phyloP scores from a whole-genome alignment of 345 rosid genomes.

The Mercurialis annua region DNA sequence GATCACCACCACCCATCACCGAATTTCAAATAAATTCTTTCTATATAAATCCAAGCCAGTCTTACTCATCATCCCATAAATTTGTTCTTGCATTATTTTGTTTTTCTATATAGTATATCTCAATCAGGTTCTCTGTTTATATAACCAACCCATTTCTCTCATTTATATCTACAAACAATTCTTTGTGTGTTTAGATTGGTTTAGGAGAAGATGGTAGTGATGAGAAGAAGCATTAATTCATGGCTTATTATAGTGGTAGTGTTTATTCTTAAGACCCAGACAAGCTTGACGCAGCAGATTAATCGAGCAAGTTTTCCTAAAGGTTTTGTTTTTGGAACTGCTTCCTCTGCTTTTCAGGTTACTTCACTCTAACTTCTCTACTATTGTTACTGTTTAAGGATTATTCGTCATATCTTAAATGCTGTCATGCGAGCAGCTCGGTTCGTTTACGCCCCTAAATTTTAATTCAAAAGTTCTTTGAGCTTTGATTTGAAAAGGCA shows the following conservation, averaged over 20 bases:
- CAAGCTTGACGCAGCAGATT: slow-evolving; percentile 16
- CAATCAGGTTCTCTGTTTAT: not conserved
- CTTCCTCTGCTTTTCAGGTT: slow-evolving; percentile 75
- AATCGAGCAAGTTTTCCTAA: slow-evolving; percentile 50
- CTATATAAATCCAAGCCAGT: not conserved
- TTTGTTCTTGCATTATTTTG: not conserved
- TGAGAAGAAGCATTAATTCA: not conserved
- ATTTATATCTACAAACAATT: too few relatives aligned
- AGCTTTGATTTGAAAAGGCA: too few relatives aligned
- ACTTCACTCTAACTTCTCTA: too few relatives aligned
- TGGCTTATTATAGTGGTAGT: not conserved
- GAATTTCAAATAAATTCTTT: not conserved
- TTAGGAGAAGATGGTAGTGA: too few relatives aligned
- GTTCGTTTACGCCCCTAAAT: too few relatives aligned
- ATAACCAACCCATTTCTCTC: not conserved
- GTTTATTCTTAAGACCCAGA: slow-evolving; percentile 4
- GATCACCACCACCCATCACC: not conserved
- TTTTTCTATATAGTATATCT: not conserved
- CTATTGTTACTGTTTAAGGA: too few relatives aligned
- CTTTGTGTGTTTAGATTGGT: too few relatives aligned
- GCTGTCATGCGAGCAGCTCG: too few relatives aligned
- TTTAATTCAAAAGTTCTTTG: too few relatives aligned
- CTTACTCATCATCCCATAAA: not conserved
- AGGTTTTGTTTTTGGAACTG: slow-evolving; percentile 61
- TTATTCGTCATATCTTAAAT: too few relatives aligned